phyloP scores from a whole-genome alignment of 1,284 basidiomycete species.

The Irpex sp. region DNA sequence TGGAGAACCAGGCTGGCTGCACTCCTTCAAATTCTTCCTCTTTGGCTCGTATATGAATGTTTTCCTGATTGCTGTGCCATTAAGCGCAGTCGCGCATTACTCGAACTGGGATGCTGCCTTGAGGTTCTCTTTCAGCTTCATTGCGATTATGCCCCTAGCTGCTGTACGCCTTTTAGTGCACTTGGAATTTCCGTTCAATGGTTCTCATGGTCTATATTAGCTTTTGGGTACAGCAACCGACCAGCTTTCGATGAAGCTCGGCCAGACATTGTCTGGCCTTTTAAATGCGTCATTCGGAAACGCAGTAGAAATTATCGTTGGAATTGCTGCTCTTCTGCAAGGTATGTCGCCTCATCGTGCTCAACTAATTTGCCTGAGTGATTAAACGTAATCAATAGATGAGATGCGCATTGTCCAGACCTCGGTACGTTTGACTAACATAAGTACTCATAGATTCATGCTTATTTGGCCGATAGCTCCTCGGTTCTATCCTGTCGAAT shows the following conservation, averaged over 20 bases:
- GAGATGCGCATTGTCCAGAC: slow-evolving; percentile 91
- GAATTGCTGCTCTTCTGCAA: slow-evolving; percentile 86
- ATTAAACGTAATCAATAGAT: slow-evolving; percentile 44
- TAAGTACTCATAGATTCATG: not conserved
- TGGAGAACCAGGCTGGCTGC: slow-evolving; percentile 63
- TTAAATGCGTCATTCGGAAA: slow-evolving; percentile 90
- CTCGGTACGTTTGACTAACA: slow-evolving; percentile 57
- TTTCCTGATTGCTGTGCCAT: slow-evolving; percentile 66
- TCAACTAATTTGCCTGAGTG: not conserved
- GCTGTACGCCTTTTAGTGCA: slow-evolving; percentile 54
- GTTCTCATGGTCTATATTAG: slow-evolving; percentile 25
- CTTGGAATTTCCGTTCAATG: not conserved
- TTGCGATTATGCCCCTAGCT: slow-evolving; percentile 90
- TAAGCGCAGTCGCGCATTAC: slow-evolving; percentile 72
- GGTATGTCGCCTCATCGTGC: slow-evolving; percentile 47
- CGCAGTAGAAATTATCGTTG: slow-evolving; percentile 89
- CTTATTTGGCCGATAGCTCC: slow-evolving; percentile 56
- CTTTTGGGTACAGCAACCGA: slow-evolving; percentile 90
- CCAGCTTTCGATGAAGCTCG: slow-evolving; percentile 83
- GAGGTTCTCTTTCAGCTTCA: slow-evolving; percentile 87
- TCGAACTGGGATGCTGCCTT: slow-evolving; percentile 84
- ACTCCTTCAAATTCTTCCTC: slow-evolving; percentile 75
- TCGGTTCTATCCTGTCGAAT: slow-evolving; percentile 91
- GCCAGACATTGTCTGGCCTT: slow-evolving; percentile 87
- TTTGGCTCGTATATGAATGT: slow-evolving; percentile 83